These are phyloP conservation scores for Microsporum ferrugineum DNA, from an alignment of 2,329 filamentous ascomycete genomes.

Conservation along the genomic window DNA sequence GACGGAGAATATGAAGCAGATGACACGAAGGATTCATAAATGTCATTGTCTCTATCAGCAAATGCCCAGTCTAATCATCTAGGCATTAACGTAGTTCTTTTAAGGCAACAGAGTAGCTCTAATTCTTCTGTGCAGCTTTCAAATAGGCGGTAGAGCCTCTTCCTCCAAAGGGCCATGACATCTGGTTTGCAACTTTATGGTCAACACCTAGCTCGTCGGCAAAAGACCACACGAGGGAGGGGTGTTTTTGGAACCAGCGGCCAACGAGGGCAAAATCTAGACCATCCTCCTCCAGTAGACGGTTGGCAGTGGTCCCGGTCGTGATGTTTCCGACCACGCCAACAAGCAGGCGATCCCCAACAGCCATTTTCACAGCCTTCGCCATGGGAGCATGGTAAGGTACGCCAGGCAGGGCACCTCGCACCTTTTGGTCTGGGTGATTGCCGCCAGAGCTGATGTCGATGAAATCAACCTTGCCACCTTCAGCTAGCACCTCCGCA, in stretches of 20 bases:
- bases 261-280: constrained; percentile 64
- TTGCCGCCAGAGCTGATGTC: constrained; percentile 73
- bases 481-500: constrained; percentile 54
- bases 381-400: constrained; percentile 68
- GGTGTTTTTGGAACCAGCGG: constrained; percentile 70
- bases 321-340: constrained; percentile 65
- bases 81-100: not conserved
- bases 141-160: constrained; percentile 22
- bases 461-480: constrained; percentile 63
- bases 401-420: constrained; percentile 33
- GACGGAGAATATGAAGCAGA: not conserved
- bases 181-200: constrained; percentile 62
- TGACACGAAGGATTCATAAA: not conserved
- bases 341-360: constrained; percentile 61
- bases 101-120: not conserved
- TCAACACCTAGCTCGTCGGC: constrained; percentile 61
- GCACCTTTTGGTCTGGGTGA: constrained; percentile 38
- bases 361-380: constrained; percentile 56
- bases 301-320: constrained; percentile 55
- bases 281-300: constrained; percentile 42
- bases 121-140: constrained; percentile 8
- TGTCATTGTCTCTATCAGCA: not conserved
- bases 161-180: constrained; percentile 47
- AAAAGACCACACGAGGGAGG: constrained; percentile 61
- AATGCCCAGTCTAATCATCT: not conserved